phyloP scores from a whole-genome alignment of 2,329 filamentous ascomycete genomes.

The Cytospora paraplurivora region DNA sequence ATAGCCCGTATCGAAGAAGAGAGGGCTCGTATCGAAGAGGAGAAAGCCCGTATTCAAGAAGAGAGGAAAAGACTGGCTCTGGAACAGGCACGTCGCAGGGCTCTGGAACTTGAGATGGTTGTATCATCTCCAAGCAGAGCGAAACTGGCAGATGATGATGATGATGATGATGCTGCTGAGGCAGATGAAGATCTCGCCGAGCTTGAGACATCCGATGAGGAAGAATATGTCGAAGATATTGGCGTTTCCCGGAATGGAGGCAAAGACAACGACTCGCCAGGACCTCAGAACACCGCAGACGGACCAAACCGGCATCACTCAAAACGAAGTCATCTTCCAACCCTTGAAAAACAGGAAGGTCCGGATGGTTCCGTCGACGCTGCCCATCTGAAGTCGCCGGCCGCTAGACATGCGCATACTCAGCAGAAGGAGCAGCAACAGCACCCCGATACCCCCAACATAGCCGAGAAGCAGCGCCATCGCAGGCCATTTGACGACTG shows the following conservation, averaged over 20 bases:
- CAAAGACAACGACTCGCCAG: constrained; percentile 17
- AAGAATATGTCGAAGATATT: not conserved
- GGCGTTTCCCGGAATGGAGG: constrained; percentile 4
- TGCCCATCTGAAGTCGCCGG: not conserved
- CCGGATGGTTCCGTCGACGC: too few relatives aligned
- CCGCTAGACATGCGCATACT: not conserved
- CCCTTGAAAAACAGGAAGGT: not conserved
- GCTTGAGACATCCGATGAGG: not conserved
- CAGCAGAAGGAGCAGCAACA: not conserved
- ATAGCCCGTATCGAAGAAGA: not conserved
- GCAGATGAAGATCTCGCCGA: constrained; percentile 6
- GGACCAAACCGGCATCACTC: not conserved
- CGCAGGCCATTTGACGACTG: constrained; percentile 14
- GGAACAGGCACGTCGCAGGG: constrained; percentile 22
- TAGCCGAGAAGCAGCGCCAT: not conserved
- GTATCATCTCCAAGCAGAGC: constrained; percentile 22
- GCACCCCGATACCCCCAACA: not conserved
- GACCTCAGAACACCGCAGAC: constrained; percentile 8
- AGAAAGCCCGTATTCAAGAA: constrained; percentile 5
- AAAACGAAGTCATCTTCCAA: constrained; percentile 15
- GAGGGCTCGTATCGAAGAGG: not conserved
- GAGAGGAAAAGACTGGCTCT: constrained; percentile 19
- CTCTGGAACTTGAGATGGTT: constrained; percentile 21
- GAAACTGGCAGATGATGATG: not conserved
- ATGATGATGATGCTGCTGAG: not conserved